These are phyloP conservation scores for Endothia cerciana DNA, from an alignment of 2,329 filamentous ascomycete species.

Conservation along the genomic window DNA sequence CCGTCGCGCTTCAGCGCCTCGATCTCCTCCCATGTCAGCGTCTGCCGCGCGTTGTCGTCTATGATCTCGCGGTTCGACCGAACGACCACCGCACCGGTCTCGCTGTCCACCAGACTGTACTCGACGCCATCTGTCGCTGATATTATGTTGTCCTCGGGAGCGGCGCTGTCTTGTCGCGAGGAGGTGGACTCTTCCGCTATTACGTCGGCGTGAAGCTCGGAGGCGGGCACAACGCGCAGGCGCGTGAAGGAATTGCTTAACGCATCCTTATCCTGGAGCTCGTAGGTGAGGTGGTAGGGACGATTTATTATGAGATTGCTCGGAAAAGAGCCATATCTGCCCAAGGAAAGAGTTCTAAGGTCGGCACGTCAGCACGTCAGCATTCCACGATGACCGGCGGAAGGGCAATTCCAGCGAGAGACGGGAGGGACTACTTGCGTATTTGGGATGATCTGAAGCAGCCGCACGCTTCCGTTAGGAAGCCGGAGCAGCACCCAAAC, in stretches of 20 bases:
- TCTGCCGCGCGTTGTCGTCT: slow-evolving; percentile 71
- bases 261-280: slow-evolving; percentile 74
- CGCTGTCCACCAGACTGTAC: slow-evolving; percentile 50
- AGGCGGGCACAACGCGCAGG: slow-evolving; percentile 77
- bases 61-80: slow-evolving; percentile 63
- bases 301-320: slow-evolving; percentile 89
- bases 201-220: slow-evolving; percentile 83
- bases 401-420: slow-evolving; percentile 21
- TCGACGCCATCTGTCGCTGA: slow-evolving; percentile 45
- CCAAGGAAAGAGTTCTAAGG: slow-evolving; percentile 78
- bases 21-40: slow-evolving; percentile 74
- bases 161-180: slow-evolving; percentile 44
- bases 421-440: slow-evolving; percentile 50
- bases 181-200: slow-evolving; percentile 50
- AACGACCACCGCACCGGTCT: slow-evolving; percentile 53
- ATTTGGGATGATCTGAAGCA: slow-evolving; percentile 63
- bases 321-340: slow-evolving; percentile 91
- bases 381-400: not conserved
- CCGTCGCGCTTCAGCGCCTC: slow-evolving; percentile 75
- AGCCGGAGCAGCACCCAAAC: slow-evolving; percentile 64
- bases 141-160: slow-evolving; percentile 47
- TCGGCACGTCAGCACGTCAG: slow-evolving; percentile 22
- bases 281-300: slow-evolving; percentile 89
- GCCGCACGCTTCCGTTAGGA: slow-evolving; percentile 60
- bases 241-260: slow-evolving; percentile 64